Base-by-base conservation (phyloP, 768 basidiomycete genomes). In the Hirschioporus abietinus region DNA sequence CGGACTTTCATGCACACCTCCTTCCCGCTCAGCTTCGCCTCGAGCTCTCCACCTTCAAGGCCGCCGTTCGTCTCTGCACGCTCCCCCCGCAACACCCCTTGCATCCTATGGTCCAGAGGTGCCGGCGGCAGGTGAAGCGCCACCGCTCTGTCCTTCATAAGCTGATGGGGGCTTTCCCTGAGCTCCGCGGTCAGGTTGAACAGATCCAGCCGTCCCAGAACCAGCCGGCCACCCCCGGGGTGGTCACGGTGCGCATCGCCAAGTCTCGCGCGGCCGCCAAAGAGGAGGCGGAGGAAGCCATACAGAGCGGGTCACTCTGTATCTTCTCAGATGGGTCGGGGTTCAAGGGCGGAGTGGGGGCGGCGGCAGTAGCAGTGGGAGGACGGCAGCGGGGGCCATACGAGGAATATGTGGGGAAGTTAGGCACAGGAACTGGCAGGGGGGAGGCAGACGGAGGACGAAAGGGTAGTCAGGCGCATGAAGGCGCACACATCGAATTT, bases 71-170 rank as follows among this genome's bases (percentile, higher is more conserved):
- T 0, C 52, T 72, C 4, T 60, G n/a, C n/a, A n/a, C n/a, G n/a
- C n/a, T n/a, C n/a, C n/a, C n/a, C n/a, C n/a, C n/a, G n/a, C n/a
- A n/a, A 62, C 1, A 60, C 63, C 69, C 70, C 0, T 57, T 73
- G 0, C 1, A 26, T 23, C 18, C 23, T 0, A 17, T 60, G 0
- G 62, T 64, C 0, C 60, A 58, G 0, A 2, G 27, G 0, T 20
- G 65, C 0, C 0, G 9, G 7, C 18, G 64, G 5, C 58, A 35
- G 7, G 65, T 71, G 6, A 15, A 35, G 0, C 1, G 1, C 0
- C 70, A 69, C 23, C 58, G 35, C 0, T 59, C 71, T 1, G 59
- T 71, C 0, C 1, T 74, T 0, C 73, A 74, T 8, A 15, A 66
- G 0, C 65, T 74, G 0, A 35, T 72, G 15, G 64, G 64, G 3